Percentiles rank a stretch among this genome's conserved stretches.
Evolutionary conservation across 208 protist genomes (phyloP).

Genomic region (Endotrypanum monterogeii): DNA sequence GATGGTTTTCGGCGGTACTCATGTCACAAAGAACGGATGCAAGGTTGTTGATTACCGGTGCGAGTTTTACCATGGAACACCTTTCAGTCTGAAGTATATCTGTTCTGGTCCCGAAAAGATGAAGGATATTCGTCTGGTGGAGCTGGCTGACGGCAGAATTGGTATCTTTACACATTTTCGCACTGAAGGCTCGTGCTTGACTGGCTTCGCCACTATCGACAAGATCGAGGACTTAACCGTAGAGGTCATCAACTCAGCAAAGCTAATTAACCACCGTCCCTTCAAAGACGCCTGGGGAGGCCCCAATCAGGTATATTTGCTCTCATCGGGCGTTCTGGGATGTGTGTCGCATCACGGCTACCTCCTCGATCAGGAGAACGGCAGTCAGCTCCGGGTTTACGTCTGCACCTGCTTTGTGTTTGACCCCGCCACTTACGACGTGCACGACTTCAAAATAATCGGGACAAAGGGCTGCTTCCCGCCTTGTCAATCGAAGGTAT

Average conservation of each 20-base stretch:
- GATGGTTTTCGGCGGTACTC: slow-evolving; percentile 60
- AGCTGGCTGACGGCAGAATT: slow-evolving; percentile 48
- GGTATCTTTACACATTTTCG: slow-evolving; percentile 65
- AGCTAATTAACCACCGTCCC: slow-evolving; percentile 53
- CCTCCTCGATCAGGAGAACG: slow-evolving; percentile 36
- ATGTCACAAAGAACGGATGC: slow-evolving; percentile 45
- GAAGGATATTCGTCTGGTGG: slow-evolving; percentile 59
- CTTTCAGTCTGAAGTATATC: slow-evolving; percentile 49
- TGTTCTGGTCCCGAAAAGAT: slow-evolving; percentile 52
- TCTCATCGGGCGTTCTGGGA: slow-evolving; percentile 45
- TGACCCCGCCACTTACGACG: slow-evolving; percentile 41
- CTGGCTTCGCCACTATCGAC: slow-evolving; percentile 61
- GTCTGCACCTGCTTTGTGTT: slow-evolving; percentile 55
- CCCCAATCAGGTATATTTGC: slow-evolving; percentile 48
- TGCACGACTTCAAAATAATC: slow-evolving; percentile 56
- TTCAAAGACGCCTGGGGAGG: slow-evolving; percentile 58
- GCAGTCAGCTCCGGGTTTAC: slow-evolving; percentile 47
- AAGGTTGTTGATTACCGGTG: slow-evolving; percentile 53
- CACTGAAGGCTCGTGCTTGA: slow-evolving; percentile 47
- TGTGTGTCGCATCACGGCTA: slow-evolving; percentile 59
- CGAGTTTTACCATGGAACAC: slow-evolving; percentile 55
- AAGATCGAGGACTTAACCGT: slow-evolving; percentile 49
- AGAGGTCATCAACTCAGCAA: slow-evolving; percentile 52
- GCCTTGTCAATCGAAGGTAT: slow-evolving; percentile 31
- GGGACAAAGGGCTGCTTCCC: slow-evolving; percentile 48